Evolutionary conservation across 441 rosid species (phyloP).

Genomic region (Flueggea neowawraea): DNA sequence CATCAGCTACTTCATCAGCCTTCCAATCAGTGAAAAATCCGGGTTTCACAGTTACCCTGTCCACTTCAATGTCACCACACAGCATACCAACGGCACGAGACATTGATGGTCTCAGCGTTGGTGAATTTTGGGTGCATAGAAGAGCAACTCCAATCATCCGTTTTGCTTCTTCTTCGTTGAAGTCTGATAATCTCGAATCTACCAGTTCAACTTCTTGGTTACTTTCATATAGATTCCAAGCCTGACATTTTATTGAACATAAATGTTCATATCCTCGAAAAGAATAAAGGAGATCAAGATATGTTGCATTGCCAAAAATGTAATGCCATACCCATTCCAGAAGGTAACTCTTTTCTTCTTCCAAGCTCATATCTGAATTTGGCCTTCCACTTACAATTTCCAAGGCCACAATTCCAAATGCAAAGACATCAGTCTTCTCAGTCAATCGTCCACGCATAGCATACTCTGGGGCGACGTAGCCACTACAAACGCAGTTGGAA

Average conservation of each 20-base stretch:
- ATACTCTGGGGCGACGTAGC: conserved; percentile 79
- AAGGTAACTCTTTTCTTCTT: conserved; percentile 49
- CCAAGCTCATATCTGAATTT: conserved; percentile 43
- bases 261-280: background rate
- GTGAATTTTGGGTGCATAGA: conserved; percentile 68
- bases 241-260: conserved; percentile 24
- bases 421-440: conserved; percentile 78
- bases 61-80: conserved; percentile 52
- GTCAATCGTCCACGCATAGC: conserved; percentile 83
- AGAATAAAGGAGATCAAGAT: background rate
- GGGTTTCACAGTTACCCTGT: conserved; percentile 42
- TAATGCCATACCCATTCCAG: conserved; percentile 63
- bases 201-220: conserved; percentile 34
- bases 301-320: background rate
- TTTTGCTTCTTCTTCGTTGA: conserved; percentile 38
- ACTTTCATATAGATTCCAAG: conserved; percentile 59
- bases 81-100: conserved; percentile 75
- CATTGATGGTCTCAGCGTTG: conserved; percentile 52
- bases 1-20: no score
- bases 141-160: conserved; percentile 52
- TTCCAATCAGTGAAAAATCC: conserved; percentile 51
- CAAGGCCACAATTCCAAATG: conserved; percentile 64
- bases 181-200: conserved; percentile 40
- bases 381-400: conserved; percentile 66
- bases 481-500: conserved; percentile 27